Evolutionary conservation across 2,329 filamentous ascomycete species (phyloP).

Genomic region (Aspergillus neoniger): DNA sequence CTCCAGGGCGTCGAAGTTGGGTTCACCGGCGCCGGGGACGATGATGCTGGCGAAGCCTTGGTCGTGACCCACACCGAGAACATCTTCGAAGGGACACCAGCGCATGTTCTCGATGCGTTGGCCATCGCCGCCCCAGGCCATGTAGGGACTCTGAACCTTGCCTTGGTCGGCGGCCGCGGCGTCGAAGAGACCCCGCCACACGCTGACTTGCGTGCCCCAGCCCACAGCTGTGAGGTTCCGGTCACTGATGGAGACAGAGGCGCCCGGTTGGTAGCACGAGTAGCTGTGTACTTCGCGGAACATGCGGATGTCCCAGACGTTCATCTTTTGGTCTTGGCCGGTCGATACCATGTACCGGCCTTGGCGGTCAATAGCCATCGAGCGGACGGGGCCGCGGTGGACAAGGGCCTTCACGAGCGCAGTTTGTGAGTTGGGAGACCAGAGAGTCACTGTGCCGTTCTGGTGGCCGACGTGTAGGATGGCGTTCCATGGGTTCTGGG

Average conservation of each 20-base stretch:
- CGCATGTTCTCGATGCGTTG: slow-evolving; percentile 74
- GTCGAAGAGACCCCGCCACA: slow-evolving; percentile 89
- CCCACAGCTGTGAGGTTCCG: slow-evolving; percentile 83
- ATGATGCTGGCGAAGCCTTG: slow-evolving; percentile 86
- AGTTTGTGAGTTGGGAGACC: slow-evolving; percentile 88
- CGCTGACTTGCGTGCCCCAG: slow-evolving; percentile 83
- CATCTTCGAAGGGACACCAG: slow-evolving; percentile 95
- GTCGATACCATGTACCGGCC: slow-evolving; percentile 95
- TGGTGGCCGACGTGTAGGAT: slow-evolving; percentile 91
- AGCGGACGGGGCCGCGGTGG: slow-evolving; percentile 84
- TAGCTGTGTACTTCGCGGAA: slow-evolving; percentile 92
- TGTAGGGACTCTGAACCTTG: slow-evolving; percentile 85
- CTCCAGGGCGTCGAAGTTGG: slow-evolving; percentile 93
- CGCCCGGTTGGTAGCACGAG: slow-evolving; percentile 77
- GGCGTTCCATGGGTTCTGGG: slow-evolving; percentile 89
- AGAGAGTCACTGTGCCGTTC: slow-evolving; percentile 90
- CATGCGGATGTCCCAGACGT: slow-evolving; percentile 94
- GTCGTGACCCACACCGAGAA: slow-evolving; percentile 82
- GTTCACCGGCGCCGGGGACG: slow-evolving; percentile 91
- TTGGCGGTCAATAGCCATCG: slow-evolving; percentile 81
- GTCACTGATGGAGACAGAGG: slow-evolving; percentile 85
- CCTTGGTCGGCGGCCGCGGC: slow-evolving; percentile 70
- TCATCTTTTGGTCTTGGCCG: slow-evolving; percentile 86
- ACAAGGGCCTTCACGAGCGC: slow-evolving; percentile 89
- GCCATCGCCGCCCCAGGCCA: slow-evolving; percentile 88